Conservation (phyloP, 192 early-diverging fungal genomes). For the Coemansia aciculifera region DNA sequence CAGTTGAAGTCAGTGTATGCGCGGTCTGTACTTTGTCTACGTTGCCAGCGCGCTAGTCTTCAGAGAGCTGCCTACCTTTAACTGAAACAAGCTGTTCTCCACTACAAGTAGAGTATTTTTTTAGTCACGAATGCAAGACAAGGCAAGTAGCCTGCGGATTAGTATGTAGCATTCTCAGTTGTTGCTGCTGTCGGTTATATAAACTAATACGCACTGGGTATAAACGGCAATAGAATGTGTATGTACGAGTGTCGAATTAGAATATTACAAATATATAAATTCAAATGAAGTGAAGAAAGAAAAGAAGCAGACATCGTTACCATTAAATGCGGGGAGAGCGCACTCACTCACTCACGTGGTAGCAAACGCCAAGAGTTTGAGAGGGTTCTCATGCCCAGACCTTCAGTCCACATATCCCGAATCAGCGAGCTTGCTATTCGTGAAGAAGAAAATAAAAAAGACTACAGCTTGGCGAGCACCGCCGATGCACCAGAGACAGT, state of each 20-base stretch:
- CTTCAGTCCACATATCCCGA: background rate
- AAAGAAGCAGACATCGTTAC: background rate
- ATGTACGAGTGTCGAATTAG: background rate
- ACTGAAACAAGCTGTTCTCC: slow-evolving; percentile 2
- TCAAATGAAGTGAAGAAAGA: background rate
- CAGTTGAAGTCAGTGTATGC: background rate
- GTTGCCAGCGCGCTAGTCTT: background rate
- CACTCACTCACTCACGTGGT: background rate
- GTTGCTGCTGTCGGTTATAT: background rate
- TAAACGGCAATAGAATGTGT: background rate
- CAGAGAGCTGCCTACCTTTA: slow-evolving; percentile 10
- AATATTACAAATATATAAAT: background rate
- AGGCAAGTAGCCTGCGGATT: background rate
- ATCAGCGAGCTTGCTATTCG: background rate
- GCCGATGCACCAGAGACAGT: slow-evolving; percentile 60
- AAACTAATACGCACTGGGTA: background rate
- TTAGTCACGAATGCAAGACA: background rate
- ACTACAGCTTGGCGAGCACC: slow-evolving; percentile 62
- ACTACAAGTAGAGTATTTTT: background rate
- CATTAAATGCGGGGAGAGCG: background rate
- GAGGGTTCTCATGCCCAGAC: slow-evolving; percentile 1
- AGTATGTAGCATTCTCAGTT: background rate
- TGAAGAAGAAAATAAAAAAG: background rate
- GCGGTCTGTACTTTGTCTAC: background rate
- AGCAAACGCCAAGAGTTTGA: background rate